Evolutionary conservation across 768 basidiomycete species (phyloP).

Genomic region (Boletus sp.): DNA sequence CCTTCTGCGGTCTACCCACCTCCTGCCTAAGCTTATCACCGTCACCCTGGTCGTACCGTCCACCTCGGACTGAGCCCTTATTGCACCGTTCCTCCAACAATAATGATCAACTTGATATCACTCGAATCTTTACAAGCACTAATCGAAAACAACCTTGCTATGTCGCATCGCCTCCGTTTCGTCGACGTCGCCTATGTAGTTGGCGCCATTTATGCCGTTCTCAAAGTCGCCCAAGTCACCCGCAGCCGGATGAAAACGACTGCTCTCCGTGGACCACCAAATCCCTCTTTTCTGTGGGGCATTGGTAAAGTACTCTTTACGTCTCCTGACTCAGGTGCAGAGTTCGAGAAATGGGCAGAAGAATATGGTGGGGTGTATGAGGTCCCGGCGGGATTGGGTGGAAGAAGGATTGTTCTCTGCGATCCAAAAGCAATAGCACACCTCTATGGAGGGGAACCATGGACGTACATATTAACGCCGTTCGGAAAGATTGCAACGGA

Average conservation of each 20-base stretch:
- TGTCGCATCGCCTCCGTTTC: background rate
- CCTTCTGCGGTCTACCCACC: too few relatives aligned
- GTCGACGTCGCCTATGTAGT: conserved; percentile 3
- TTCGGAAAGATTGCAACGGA: conserved; percentile 21
- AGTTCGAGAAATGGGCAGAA: conserved; percentile 47
- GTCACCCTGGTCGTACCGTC: too few relatives aligned
- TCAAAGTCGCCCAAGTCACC: conserved; percentile 4
- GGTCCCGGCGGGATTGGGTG: conserved; percentile 39
- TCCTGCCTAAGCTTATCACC: too few relatives aligned
- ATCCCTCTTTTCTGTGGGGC: conserved; percentile 19
- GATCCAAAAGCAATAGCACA: conserved; percentile 54
- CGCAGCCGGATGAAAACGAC: conserved; percentile 18
- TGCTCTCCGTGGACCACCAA: conserved; percentile 20
- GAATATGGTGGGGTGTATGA: conserved; percentile 48
- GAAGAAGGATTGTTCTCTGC: conserved; percentile 36
- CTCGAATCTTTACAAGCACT: conserved; percentile 5
- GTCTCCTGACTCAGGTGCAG: conserved; percentile 25
- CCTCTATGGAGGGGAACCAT: conserved; percentile 50
- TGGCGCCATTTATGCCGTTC: conserved; percentile 4
- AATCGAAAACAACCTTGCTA: background rate
- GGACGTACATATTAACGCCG: conserved; percentile 29
- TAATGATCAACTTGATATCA: background rate
- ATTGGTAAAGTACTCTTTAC: background rate
- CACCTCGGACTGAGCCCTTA: too few relatives aligned
- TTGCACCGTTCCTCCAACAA: too few relatives aligned